These are phyloP conservation scores for Stygiomarasmius scandens DNA, from an alignment of 1,284 basidiomycete species.

Conservation along the genomic window DNA sequence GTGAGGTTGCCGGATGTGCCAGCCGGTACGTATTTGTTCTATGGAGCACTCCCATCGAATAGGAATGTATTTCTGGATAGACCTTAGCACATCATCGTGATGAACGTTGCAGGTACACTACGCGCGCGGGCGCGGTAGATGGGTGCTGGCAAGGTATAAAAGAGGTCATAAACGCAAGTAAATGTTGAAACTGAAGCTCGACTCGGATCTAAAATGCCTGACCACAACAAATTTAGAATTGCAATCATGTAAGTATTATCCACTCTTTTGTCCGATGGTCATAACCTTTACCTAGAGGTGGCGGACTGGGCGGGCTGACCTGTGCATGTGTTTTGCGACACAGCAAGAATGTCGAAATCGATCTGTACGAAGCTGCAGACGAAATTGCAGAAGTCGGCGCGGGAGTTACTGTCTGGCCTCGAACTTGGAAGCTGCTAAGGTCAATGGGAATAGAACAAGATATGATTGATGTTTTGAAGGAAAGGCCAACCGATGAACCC, in stretches of 20 bases:
- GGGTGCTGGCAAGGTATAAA: too few species aligned
- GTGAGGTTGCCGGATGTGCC: too few species aligned
- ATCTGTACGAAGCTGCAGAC: conserved; percentile 41
- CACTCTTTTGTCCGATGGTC: too few species aligned
- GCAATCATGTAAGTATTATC: neutral
- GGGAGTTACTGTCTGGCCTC: conserved; percentile 39
- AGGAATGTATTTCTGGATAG: too few species aligned
- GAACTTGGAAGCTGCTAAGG: conserved; percentile 34
- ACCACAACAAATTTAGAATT: neutral
- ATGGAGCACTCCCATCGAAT: too few species aligned
- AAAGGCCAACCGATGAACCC: neutral
- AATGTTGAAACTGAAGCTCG: too few species aligned
- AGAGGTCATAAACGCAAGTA: too few species aligned
- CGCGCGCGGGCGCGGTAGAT: too few species aligned
- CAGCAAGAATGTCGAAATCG: conserved; percentile 34
- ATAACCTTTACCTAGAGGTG: conserved; percentile 34
- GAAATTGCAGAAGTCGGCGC: conserved; percentile 34
- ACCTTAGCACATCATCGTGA: too few species aligned
- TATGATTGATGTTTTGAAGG: conserved; percentile 4
- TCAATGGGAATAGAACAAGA: conserved; percentile 30
- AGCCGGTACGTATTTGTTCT: too few species aligned
- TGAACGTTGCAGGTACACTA: too few species aligned
- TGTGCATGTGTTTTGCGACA: conserved; percentile 38
- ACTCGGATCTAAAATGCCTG: too few species aligned
- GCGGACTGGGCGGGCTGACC: conserved; percentile 41